phyloP scores from a whole-genome alignment of 139 green algal species.

The Chlorokybus atmophyticus region DNA sequence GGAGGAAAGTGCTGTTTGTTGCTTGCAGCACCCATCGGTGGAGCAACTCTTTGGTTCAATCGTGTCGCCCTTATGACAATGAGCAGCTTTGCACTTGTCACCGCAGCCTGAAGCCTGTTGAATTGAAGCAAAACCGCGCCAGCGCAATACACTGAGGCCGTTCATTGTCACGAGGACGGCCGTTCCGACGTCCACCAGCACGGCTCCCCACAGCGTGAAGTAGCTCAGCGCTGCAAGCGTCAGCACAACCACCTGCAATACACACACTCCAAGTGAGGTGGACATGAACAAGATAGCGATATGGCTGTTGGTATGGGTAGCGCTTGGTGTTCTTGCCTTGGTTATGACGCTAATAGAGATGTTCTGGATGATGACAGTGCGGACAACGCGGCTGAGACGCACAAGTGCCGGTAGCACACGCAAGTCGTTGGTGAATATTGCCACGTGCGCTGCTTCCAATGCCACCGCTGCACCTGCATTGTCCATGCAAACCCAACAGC shows the following conservation, averaged over 20 bases:
- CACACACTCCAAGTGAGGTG: neutral
- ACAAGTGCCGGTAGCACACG: conserved; percentile 30
- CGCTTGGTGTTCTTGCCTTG: no score
- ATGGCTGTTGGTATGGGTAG: neutral
- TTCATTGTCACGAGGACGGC: conserved; percentile 44
- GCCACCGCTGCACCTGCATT: conserved; percentile 39
- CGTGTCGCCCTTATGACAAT: no score
- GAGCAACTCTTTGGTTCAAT: no score
- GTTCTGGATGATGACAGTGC: conserved; percentile 38
- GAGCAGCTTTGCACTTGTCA: no score
- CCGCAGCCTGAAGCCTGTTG: no score
- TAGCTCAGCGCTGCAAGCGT: conserved; percentile 17
- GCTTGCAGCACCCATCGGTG: no score
- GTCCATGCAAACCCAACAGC: no score
- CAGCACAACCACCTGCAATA: conserved; percentile 4
- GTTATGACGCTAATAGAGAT: conserved; percentile 23
- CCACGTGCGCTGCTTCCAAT: conserved; percentile 54
- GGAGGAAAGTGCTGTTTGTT: no score
- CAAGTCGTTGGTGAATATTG: conserved; percentile 57
- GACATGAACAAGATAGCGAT: neutral
- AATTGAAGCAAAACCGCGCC: no score
- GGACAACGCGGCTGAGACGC: conserved; percentile 22
- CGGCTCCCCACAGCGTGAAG: conserved; percentile 42
- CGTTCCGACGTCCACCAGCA: conserved; percentile 46
- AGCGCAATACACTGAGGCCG: no score